A percentile compares a stretch with the other conserved stretches of the same genome.
Evolutionary conservation across 257 asterid genomes (phyloP).

Genomic region (Thymus mandschuricus): DNA sequence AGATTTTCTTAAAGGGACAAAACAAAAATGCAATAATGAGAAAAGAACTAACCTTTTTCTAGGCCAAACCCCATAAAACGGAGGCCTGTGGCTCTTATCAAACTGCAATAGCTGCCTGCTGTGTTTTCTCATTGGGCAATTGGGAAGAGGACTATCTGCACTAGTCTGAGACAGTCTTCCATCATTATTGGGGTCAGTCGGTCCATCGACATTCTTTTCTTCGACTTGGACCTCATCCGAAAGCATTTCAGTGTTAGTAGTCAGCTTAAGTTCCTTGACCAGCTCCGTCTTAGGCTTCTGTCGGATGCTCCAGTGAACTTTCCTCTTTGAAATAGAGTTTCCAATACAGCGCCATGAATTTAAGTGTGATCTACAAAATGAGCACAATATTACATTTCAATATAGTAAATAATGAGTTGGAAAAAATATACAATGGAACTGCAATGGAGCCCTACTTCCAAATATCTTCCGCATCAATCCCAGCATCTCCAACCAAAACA

Average conservation of each 20-base stretch:
- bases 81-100: conserved; percentile 78
- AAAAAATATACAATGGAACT: conserved; percentile 1
- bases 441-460: conserved; percentile 55
- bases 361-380: conserved; percentile 58
- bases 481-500: conserved; percentile 45
- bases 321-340: conserved; percentile 43
- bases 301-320: conserved; percentile 67
- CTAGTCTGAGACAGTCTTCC: conserved; percentile 34
- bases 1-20: not conserved
- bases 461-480: conserved; percentile 46
- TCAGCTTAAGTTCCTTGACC: conserved; percentile 73
- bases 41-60: conserved; percentile 54
- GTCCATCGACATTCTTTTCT: conserved; percentile 50
- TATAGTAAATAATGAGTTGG: not conserved
- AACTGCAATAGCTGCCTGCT: conserved; percentile 69
- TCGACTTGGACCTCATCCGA: conserved; percentile 47
- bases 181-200: conserved; percentile 42
- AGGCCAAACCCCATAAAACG: conserved; percentile 80
- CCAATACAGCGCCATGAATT: conserved; percentile 57
- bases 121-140: conserved; percentile 28
- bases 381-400: not conserved
- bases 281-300: conserved; percentile 64
- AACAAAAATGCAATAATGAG: not conserved
- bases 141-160: conserved; percentile 28
- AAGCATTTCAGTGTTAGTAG: conserved; percentile 44